Evolutionary conservation across 495 filamentous ascomycete species (phyloP), one percentile per base, ranked within the genome.

Genomic region (Aspergillus egyptiacus): DNA sequence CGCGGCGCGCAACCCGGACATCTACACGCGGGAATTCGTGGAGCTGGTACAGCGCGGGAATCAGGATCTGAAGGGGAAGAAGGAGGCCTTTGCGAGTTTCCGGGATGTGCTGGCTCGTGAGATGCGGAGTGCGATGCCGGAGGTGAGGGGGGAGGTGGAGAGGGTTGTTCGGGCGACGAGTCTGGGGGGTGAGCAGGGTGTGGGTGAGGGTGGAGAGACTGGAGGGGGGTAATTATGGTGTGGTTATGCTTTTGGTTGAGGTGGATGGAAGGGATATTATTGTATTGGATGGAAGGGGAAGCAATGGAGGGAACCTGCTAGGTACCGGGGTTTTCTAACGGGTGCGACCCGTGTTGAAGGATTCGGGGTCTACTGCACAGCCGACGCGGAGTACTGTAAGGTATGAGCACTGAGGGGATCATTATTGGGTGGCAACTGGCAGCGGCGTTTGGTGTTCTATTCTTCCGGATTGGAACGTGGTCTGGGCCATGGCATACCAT

Each of bases 11-110:
- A 99, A 99, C 70, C 93, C 93, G 11, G 91, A 97, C 64, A 95
- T 99, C 68, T 99, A 96, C 74, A 97, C 91, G 44, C 79, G 93
- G 30, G 91, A 97, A 71, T 95, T 96, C 60, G 89, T 97, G 37
- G 94, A 98, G 80, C 73, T 88, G 15, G 87, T 89, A 18, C 80
- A 91, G 64, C 77, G 82, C 53, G 74, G 79, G 25, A 97, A 97
- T 63, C 91, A 95, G 70, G 75, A 84, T 49, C 68, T 91, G 58
- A 85, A 86, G 58, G 93, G 93, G 17, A 90, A 89, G 74, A 78
- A 76, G 62, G 76, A 82, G 68, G 94, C 89, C 14, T 96, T 95
- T 69, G 71, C 73, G 4, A 61, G 64, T 14, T 95, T 99, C 61
- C 71, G 87, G 41, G 87, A 97, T 67, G 78, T 90, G 18, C 66